Evolutionary conservation across 306 rosid genomes (phyloP), one percentile per base, ranked within the genome.

Genomic region (Pachyrhizus erosus): DNA sequence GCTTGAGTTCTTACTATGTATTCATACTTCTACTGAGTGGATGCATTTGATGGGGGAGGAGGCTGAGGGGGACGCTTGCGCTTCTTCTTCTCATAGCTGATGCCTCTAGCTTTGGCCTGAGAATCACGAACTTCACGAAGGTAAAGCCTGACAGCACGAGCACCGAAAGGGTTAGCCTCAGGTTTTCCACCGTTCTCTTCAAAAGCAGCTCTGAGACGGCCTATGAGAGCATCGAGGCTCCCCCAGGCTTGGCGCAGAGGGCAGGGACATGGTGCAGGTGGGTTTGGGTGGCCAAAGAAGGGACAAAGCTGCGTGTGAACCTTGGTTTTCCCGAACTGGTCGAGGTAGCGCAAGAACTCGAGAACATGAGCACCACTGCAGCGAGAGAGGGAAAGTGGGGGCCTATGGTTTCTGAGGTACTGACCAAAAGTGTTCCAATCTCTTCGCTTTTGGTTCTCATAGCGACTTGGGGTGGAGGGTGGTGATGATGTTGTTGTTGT

Each of bases 201-300:
- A n/a, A 87, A 93, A 11, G 98, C 96, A 0, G 97, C 97, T n/a
- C 97, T 83, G 34, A 92, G 93, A 18, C 97, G 90, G 0, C 97
- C 97, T 1, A 93, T 82, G 52, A 93, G 94, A 3, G 98, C 93
- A 7, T 93, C 98, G 3, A 93, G 94, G 85, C 97, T 91, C 0
- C 98, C 98, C 98, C 98, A 93, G 0, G 98, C 98, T 69, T 93
- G 98, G 7, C 98, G 90, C 1, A 93, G 85, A 2, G 98, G 97
- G 46, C 98, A 93, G 3, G 92, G 89, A 83, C 98, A 93, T 0
- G 98, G 93, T 1, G 93, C 93, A 0, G 98, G 96, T 0, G 98
- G 98, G 84, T 87, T 90, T 0, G 97, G 98, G 52, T 90, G 93
- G 0, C 98, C 98, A 14, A 82, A 93, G 84, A 91, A 93, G 11